Percentiles rank a stretch among this genome's conserved stretches.
These are phyloP conservation scores for Emericellopsis atlantica DNA, from an alignment of 2,329 filamentous ascomycete genomes.

Conservation along the genomic window DNA sequence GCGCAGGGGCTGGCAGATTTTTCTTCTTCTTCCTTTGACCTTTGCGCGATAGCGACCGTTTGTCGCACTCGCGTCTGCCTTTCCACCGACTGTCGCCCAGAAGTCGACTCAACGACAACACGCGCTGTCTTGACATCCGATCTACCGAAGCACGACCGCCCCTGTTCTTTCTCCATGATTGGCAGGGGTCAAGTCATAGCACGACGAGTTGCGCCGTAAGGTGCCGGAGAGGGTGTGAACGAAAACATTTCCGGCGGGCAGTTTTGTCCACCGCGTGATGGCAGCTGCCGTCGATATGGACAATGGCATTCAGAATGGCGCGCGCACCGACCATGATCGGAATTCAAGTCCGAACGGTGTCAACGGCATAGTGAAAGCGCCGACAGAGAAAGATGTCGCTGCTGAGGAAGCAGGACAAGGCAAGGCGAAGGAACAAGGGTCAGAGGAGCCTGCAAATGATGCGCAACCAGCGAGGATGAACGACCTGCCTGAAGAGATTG, in stretches of 20 bases:
- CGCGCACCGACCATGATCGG: constrained; percentile 43
- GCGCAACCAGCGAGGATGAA: constrained; percentile 31
- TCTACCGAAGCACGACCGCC: neutral
- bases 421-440: constrained; percentile 6
- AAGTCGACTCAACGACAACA: no score
- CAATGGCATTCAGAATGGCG: constrained; percentile 37
- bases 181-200: neutral
- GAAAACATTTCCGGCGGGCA: neutral
- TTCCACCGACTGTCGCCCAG: no score
- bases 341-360: constrained; percentile 26
- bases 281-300: constrained; percentile 43
- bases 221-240: neutral
- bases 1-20: no score
- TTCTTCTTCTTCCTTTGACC: no score
- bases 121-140: neutral
- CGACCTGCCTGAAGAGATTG: constrained; percentile 47
- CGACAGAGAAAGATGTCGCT: constrained; percentile 19
- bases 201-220: constrained; percentile 3
- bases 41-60: no score
- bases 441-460: constrained; percentile 7
- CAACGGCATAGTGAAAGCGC: constrained; percentile 11
- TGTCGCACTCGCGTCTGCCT: no score
- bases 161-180: constrained; percentile 1
- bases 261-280: constrained; percentile 18
- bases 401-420: constrained; percentile 7